These are phyloP conservation scores for Poa pratensis DNA, from an alignment of 176 grass and related monocot species.

Conservation along the genomic window DNA sequence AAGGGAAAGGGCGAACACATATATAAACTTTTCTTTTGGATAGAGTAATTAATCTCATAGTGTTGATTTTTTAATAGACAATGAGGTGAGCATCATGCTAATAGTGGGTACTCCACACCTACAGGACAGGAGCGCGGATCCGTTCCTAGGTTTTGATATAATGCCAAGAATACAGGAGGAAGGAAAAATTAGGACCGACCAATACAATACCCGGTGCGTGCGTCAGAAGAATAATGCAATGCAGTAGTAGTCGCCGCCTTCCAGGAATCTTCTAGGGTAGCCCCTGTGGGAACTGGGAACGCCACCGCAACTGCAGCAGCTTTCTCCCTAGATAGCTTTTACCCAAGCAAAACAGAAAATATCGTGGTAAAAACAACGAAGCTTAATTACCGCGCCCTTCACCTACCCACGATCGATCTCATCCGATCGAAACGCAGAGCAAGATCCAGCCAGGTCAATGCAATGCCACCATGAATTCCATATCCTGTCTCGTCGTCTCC, in stretches of 20 bases:
- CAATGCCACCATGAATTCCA: slow-evolving; percentile 6
- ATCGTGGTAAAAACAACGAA: not conserved
- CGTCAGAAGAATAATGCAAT: slow-evolving; percentile 7
- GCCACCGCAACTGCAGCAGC: slow-evolving; percentile 31
- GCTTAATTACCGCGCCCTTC: slow-evolving; percentile 32
- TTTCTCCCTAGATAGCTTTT: not conserved
- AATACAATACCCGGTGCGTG: slow-evolving; percentile 12
- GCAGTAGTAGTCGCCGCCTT: slow-evolving; percentile 41
- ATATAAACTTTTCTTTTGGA: too few species aligned
- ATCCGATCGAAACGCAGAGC: not conserved
- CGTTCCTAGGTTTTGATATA: not conserved
- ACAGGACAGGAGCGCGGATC: not conserved
- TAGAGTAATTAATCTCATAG: too few species aligned
- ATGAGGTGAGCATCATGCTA: not conserved
- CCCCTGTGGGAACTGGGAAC: slow-evolving; percentile 13
- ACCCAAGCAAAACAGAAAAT: not conserved
- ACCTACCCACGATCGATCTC: not conserved
- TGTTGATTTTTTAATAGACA: not conserved
- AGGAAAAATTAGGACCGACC: slow-evolving; percentile 39
- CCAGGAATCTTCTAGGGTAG: slow-evolving; percentile 62
- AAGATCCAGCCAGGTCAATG: not conserved
- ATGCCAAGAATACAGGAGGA: not conserved
- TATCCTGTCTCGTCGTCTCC: slow-evolving; percentile 3
- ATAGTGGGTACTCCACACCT: too few species aligned
- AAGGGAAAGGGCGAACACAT: too few species aligned